A percentile compares a stretch with the other conserved stretches of the same genome.
These are phyloP conservation scores for Penicillium simplicissimum DNA, from an alignment of 495 filamentous ascomycete genomes.

Conservation along the genomic window DNA sequence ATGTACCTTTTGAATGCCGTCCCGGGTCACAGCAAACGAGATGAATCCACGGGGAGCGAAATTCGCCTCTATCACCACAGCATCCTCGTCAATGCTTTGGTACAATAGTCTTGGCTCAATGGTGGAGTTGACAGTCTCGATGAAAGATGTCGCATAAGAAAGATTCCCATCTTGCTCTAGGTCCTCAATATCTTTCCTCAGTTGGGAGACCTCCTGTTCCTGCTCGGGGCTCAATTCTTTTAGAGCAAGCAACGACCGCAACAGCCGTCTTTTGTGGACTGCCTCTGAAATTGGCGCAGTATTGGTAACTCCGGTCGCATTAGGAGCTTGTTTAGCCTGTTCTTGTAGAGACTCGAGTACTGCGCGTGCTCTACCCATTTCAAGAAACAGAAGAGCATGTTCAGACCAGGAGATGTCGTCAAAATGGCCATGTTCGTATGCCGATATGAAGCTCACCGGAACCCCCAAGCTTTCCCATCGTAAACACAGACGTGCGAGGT, in stretches of 20 bases:
- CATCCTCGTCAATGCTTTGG: conserved; percentile 20
- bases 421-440: conserved; percentile 23
- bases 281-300: conserved; percentile 18
- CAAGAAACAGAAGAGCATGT: conserved; percentile 30
- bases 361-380: conserved; percentile 25
- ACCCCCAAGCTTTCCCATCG: not conserved
- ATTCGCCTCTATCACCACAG: conserved; percentile 28
- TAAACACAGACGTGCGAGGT: conserved; percentile 23
- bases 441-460: conserved; percentile 9
- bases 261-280: conserved; percentile 25
- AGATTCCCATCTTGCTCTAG: conserved; percentile 22
- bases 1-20: conserved; percentile 22
- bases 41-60: conserved; percentile 23
- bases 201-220: conserved; percentile 21
- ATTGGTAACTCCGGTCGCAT: not conserved
- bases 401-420: conserved; percentile 24
- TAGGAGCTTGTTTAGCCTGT: conserved; percentile 11
- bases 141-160: conserved; percentile 26
- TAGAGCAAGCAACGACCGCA: conserved; percentile 21
- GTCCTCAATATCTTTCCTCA: conserved; percentile 18
- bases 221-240: conserved; percentile 17
- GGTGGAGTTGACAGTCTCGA: conserved; percentile 24
- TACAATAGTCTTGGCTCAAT: conserved; percentile 22
- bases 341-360: conserved; percentile 25
- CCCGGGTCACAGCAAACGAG: conserved; percentile 26